Conservation (phyloP, 2,329 filamentous ascomycete species). For the Clarireedia homoeocarpa region DNA sequence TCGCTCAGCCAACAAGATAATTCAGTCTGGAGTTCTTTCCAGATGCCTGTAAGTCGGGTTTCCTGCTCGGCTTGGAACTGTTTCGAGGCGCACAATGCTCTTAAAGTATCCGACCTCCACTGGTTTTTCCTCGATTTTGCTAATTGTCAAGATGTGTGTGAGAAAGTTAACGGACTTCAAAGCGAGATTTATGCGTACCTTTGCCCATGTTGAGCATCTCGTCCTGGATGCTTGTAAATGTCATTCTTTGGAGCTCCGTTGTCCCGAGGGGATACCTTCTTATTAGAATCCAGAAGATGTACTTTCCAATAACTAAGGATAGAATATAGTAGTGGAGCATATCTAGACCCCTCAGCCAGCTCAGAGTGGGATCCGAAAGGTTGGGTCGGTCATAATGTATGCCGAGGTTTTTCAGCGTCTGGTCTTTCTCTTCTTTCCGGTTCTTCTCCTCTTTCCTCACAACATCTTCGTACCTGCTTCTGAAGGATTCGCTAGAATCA, state of each 20-base stretch:
- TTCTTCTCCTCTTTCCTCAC: neutral
- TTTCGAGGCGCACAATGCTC: neutral
- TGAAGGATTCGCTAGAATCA: neutral
- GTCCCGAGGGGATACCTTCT: neutral
- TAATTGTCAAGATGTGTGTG: neutral
- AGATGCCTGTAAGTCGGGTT: neutral
- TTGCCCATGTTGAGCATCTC: slow-evolving; percentile 1
- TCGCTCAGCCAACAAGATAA: neutral
- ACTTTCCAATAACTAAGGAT: neutral
- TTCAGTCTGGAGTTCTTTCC: neutral
- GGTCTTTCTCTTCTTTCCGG: neutral
- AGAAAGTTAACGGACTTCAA: neutral
- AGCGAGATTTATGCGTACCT: neutral
- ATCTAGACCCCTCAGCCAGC: neutral
- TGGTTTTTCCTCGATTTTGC: neutral
- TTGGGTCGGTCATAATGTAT: neutral
- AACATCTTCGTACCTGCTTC: neutral
- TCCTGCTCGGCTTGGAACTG: neutral
- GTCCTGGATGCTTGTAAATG: neutral
- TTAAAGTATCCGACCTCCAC: neutral
- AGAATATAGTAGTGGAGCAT: slow-evolving; percentile 1
- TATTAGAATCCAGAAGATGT: neutral
- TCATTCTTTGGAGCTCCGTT: neutral
- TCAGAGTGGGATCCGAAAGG: neutral
- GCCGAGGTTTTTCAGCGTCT: neutral